Base-by-base conservation (phyloP, 73 alveolate species). In the Tetrahymena malaccensis region DNA sequence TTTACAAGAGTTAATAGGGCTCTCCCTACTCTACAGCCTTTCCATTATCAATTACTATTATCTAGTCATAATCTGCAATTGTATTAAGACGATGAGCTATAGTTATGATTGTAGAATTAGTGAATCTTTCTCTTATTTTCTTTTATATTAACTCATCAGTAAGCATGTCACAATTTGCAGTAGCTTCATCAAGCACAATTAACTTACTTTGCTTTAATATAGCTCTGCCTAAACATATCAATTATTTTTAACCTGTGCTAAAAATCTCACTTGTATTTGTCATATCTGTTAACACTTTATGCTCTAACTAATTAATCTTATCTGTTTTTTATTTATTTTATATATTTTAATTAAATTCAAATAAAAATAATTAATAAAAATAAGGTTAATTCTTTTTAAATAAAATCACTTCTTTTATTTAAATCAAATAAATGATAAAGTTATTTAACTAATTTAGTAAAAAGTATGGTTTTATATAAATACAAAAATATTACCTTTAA, bases 131-230 rank as follows among this genome's bases (percentile, higher is more conserved):
- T 57, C 98, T 94, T 55, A 99, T 97, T 19, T 98, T 95, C 85
- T 96, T 98, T 95, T 98, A 96, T 70, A 99, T 97, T 31, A 96
- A 96, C 50, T 98, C 97, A 94, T 98, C 99, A 17, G 99, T 98
- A 93, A 95, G 95, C 94, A 98, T 95, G 96, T 99, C 99, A 85
- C 98, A 98, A 95, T 98, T 99, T 93, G 99, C 99, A 10, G 99
- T 98, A 55, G 99, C 99, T 96, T 99, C 99, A 96, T 99, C 99
- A 93, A 99, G 96, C 58, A 99, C 89, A 15, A 99, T 98, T 13
- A 99, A 97, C 94, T 98, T 97, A 94, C 96, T 98, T 85, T 96
- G 97, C 50, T 98, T 96, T 85, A 99, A 96, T 56, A 99, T 96
- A 43, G 98, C 98, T 94, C 99, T 96, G 15, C 98, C 98, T 85